A percentile compares a stretch with the other conserved stretches of the same genome.
Conservation (phyloP, 2,329 filamentous ascomycete genomes). For the Aspergillus caelatus region DNA sequence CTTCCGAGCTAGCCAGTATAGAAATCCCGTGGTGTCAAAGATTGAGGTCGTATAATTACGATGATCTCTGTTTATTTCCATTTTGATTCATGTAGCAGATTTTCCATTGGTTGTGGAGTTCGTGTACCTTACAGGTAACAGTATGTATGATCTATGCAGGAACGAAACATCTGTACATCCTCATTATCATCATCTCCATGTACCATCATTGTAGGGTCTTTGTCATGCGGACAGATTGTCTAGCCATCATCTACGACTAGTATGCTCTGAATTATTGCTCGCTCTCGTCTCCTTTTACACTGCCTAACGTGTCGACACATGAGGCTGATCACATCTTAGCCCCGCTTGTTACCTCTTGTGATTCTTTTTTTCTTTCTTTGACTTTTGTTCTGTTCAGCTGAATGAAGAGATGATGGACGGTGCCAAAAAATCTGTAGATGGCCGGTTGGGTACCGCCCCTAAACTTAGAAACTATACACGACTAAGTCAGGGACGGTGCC, state of each 20-base stretch:
- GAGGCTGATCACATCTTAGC: not conserved
- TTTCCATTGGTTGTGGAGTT: not conserved
- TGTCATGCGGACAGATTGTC: not conserved
- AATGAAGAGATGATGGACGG: not conserved
- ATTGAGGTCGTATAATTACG: not conserved
- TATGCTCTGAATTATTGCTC: not conserved
- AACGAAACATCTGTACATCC: conserved; percentile 1
- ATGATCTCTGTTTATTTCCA: not conserved
- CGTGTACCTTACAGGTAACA: conserved; percentile 6
- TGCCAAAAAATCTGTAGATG: not conserved
- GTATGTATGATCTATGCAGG: conserved; percentile 5
- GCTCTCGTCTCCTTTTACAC: not conserved
- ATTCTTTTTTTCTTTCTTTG: not conserved
- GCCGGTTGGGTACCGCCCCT: not conserved
- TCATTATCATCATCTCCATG: not conserved
- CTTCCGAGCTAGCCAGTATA: not conserved
- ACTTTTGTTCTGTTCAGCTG: not conserved
- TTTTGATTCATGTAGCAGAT: not conserved
- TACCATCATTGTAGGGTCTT: not conserved
- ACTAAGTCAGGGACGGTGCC: conserved; percentile 4
- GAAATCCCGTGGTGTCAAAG: not conserved
- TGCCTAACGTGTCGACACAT: not conserved
- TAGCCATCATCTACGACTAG: not conserved
- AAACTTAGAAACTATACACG: not conserved
- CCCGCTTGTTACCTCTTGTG: not conserved